A percentile compares a stretch with the other conserved stretches of the same genome.
phyloP scores from a whole-genome alignment of 148 eudicot genomes.

The Linanthus parryae region DNA sequence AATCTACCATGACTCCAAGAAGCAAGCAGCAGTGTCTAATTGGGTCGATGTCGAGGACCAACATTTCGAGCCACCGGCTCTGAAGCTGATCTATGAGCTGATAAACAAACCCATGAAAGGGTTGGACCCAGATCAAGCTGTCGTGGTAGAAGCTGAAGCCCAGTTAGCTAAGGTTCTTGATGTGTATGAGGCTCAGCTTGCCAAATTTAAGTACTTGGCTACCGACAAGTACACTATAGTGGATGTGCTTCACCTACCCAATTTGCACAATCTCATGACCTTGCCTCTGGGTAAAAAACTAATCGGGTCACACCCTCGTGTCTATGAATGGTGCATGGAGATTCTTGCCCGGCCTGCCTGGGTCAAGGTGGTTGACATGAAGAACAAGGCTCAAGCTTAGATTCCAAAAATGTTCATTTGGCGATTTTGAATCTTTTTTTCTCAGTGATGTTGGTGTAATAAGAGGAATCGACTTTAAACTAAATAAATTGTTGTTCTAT shows the following conservation, averaged over 20 bases:
- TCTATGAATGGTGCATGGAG: constrained; percentile 17
- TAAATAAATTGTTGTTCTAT: no score
- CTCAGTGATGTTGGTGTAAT: no score
- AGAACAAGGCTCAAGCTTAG: no score
- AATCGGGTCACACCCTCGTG: constrained; percentile 17
- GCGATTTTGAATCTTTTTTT: no score
- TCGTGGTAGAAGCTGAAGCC: constrained; percentile 6
- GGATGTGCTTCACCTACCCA: constrained; percentile 22
- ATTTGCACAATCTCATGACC: constrained; percentile 14
- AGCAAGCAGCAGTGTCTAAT: constrained; percentile 18
- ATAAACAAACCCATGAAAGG: constrained; percentile 4
- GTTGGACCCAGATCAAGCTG: background rate
- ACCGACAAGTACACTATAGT: constrained; percentile 20
- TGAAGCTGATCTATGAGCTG: constrained; percentile 8
- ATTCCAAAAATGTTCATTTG: no score
- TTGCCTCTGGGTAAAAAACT: constrained; percentile 12
- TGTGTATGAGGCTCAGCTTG: constrained; percentile 26
- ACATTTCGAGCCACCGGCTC: constrained; percentile 17
- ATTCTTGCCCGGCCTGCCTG: constrained; percentile 24
- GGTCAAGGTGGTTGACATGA: constrained; percentile 20
- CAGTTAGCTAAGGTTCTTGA: constrained; percentile 18
- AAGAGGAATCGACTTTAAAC: no score
- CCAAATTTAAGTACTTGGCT: constrained; percentile 21
- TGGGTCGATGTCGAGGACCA: constrained; percentile 39
- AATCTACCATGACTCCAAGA: constrained; percentile 17